Evolutionary conservation across 2,329 filamentous ascomycete species (phyloP), one percentile per base, ranked within the genome.

Genomic region (Phialophora tarda): DNA sequence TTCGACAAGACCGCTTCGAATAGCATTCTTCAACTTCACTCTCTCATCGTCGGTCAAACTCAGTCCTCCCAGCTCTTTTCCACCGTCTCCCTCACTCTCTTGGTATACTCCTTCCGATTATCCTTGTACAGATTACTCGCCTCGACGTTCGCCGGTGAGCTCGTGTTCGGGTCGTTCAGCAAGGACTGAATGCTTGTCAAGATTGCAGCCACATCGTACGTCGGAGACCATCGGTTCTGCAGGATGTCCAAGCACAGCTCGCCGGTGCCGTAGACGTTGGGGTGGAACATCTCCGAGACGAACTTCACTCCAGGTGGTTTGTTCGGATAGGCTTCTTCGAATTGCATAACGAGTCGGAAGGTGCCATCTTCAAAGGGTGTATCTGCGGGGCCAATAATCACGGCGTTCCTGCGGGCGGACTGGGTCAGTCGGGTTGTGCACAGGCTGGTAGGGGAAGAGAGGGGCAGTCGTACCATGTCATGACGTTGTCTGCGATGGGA

Each of bases 51-150:
- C 1, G 21, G 0, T 7, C 24, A 14, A 12, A 21, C 11, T 70
- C 61, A 96, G 75, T 97, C 94, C 71, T 98, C 95, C 95, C 95
- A 99, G 82, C 94, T 98, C 87, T 97, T 98, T 84, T 99, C 95
- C 17, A 99, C 95, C 44, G 28, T 61, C 48, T 53, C 48, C 47
- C 59, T 61, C 30, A 53, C 30, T 28, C 47, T 85, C 83, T 99
- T 99, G 28, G 90, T 91, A 77, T 99, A 99, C 77, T 99, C 95
- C 78, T 93, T 93, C 69, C 93, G 87, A 79, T 98, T 98, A 77
- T 99, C 95, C 78, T 98, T 98, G 85, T 98, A 99, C 8, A 98
- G 84, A 77, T 98, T 99, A 62, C 93, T 97, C 1, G 95, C 95
- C 81, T 99, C 95, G 73, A 98, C 95, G 75, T 99, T 99, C 63